A percentile compares a stretch with the other conserved stretches of the same genome.
phyloP scores from a whole-genome alignment of 345 rosid genomes.

The Schrenkiella parvula region DNA sequence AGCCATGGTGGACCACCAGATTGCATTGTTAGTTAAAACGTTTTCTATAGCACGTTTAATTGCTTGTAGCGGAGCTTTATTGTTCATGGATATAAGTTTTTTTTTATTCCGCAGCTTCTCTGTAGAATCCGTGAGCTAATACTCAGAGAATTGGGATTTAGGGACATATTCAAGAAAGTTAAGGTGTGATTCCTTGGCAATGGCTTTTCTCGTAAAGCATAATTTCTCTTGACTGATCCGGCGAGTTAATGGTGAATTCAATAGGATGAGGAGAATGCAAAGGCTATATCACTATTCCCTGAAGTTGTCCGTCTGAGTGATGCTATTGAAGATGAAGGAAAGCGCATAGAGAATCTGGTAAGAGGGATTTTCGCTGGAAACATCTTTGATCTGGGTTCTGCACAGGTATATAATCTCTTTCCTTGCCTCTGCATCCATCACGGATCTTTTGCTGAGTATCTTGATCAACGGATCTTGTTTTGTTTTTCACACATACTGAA shows the following conservation, averaged over 20 bases:
- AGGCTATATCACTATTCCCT: conserved; percentile 81
- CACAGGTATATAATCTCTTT: conserved; percentile 53
- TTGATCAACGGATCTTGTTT: not conserved
- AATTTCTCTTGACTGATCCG: conserved; percentile 2
- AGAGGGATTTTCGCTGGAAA: conserved; percentile 97
- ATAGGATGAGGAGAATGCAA: conserved; percentile 97
- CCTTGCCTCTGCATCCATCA: not conserved
- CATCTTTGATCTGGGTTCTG: conserved; percentile 96
- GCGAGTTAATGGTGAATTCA: not conserved
- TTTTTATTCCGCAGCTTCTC: conserved; percentile 55
- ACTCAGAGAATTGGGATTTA: conserved; percentile 89
- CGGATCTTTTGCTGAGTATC: not conserved
- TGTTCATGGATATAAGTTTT: conserved; percentile 2
- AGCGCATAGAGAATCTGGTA: conserved; percentile 66
- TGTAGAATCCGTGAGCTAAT: conserved; percentile 85
- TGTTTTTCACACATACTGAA: conserved; percentile 30
- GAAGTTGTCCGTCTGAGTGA: conserved; percentile 73
- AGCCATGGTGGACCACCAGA: conserved; percentile 97
- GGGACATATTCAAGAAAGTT: conserved; percentile 95
- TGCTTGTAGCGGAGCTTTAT: not conserved
- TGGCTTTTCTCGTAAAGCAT: not conserved
- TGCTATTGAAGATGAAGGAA: conserved; percentile 61
- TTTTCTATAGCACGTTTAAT: not conserved
- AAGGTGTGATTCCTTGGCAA: conserved; percentile 46
- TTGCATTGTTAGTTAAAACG: conserved; percentile 55